Evolutionary conservation across 164 flowering plant species (phyloP).

Genomic region (Liquidambar formosana): DNA sequence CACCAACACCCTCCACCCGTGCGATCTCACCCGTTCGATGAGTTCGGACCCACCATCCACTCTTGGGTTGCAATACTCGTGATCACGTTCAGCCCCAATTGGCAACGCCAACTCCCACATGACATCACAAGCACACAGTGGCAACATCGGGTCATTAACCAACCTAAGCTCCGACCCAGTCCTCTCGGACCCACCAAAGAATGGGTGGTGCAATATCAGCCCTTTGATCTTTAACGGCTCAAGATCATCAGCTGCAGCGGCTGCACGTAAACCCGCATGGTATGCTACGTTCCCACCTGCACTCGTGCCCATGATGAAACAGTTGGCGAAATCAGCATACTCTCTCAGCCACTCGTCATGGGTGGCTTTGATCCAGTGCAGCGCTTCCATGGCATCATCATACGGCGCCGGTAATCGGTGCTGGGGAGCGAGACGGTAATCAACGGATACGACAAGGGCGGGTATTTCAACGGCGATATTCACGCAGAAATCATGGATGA

Average conservation of each 20-base stretch:
- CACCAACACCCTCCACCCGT: slow-evolving; percentile 30
- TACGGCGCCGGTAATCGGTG: slow-evolving; percentile 59
- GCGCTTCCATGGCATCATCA: no score
- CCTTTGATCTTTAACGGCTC: no score
- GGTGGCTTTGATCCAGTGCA: no score
- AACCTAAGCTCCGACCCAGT: slow-evolving; percentile 35
- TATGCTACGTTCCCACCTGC: slow-evolving; percentile 33
- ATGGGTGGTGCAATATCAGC: no score
- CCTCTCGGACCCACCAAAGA: no score
- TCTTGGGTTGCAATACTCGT: no score
- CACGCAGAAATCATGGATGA: slow-evolving; percentile 29
- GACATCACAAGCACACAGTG: slow-evolving; percentile 22
- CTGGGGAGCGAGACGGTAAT: slow-evolving; percentile 63
- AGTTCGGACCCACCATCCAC: slow-evolving; percentile 32
- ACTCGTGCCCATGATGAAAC: no score
- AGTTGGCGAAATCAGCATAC: slow-evolving; percentile 18
- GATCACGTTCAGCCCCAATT: no score
- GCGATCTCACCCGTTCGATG: slow-evolving; percentile 19
- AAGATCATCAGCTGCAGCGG: no score
- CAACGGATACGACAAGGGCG: no score
- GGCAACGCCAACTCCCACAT: slow-evolving; percentile 45
- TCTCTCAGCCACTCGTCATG: slow-evolving; percentile 24
- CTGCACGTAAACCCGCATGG: no score
- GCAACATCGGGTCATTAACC: slow-evolving; percentile 19
- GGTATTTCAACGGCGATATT: no score